A percentile compares a stretch with the other conserved stretches of the same genome.
Conservation (phyloP, 257 asterid genomes). For the Salvia rosmarinus region DNA sequence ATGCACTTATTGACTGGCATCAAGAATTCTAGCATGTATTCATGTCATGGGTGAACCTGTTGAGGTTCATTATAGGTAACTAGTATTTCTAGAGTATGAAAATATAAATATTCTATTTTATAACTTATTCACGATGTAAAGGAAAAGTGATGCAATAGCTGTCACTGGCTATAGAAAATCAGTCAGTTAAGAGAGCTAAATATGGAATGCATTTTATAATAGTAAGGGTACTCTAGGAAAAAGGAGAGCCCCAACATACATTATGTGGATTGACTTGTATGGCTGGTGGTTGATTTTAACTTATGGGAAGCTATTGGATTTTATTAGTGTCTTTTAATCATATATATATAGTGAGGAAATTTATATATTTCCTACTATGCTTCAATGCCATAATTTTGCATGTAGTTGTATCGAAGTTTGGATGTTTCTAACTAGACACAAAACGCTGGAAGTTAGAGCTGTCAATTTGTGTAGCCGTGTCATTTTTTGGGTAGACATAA, state of each 20-base stretch:
- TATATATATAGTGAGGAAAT: background rate
- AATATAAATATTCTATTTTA: background rate
- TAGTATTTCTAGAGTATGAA: conserved; percentile 6
- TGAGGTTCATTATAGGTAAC: conserved; percentile 16
- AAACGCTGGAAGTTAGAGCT: conserved; percentile 22
- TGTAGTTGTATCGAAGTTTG: background rate
- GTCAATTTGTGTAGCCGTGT: conserved; percentile 14
- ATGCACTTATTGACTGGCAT: background rate
- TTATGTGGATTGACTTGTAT: background rate
- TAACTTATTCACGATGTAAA: background rate
- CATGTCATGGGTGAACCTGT: conserved; percentile 2
- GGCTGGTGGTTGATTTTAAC: background rate
- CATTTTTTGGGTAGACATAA: background rate
- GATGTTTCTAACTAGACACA: background rate
- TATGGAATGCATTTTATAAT: background rate
- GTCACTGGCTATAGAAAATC: background rate
- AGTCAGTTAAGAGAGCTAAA: conserved; percentile 11
- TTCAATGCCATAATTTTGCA: conserved; percentile 1
- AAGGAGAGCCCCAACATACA: background rate
- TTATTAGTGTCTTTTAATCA: background rate
- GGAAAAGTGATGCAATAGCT: background rate
- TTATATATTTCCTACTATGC: background rate
- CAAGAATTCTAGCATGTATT: conserved; percentile 9
- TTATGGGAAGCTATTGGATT: background rate
- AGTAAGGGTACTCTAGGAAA: background rate